Base-by-base conservation (phyloP, 2,329 filamentous ascomycete genomes). In the Fonsecaea multimorphosa region DNA sequence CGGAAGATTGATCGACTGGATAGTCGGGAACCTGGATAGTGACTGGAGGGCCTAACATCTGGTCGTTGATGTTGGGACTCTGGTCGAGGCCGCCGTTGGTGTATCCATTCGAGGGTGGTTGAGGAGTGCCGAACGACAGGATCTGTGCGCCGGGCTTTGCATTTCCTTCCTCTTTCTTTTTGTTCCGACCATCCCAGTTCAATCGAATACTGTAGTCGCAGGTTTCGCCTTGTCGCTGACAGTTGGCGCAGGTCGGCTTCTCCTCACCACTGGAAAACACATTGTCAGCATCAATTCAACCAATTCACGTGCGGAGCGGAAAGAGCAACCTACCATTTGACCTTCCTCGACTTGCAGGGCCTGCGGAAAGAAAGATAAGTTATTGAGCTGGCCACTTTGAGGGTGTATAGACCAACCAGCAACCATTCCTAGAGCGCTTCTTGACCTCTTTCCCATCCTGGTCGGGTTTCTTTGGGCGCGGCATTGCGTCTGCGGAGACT, bases 131-230 rank as follows among this genome's bases (percentile, higher is more conserved):
- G 40, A 73, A 79, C 1, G 78, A 79, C 2, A 76, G 72, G 34
- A 76, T 75, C 54, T 76, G 74, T 2, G 76, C 74, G 3, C 77
- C 74, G 1, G 73, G 70, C 51, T 70, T 75, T 51, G 29, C 58
- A 38, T 38, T 60, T 32, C 74, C 68, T 27, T 75, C 73, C 60
- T 73, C 79, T 67, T 83, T 84, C 77, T 85, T 87, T 74, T 86
- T 89, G 57, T 85, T 83, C 63, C 91, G 85, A 3, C 91, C 90
- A 66, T 90, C 89, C 91, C 91, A 94, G 73, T 93, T 93, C 70
- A 94, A 80, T 34, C 90, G 85, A 72, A 94, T 91, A 72, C 87
- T 91, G 76, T 93, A 94, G 77, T 95, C 91, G 79, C 91, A 95
- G 54, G 81, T 80, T 74, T 92, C 90, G 67, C 88, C 87, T 69